Conservation (phyloP, 805 yeast species). For the Ogataea parapolymorpha region DNA sequence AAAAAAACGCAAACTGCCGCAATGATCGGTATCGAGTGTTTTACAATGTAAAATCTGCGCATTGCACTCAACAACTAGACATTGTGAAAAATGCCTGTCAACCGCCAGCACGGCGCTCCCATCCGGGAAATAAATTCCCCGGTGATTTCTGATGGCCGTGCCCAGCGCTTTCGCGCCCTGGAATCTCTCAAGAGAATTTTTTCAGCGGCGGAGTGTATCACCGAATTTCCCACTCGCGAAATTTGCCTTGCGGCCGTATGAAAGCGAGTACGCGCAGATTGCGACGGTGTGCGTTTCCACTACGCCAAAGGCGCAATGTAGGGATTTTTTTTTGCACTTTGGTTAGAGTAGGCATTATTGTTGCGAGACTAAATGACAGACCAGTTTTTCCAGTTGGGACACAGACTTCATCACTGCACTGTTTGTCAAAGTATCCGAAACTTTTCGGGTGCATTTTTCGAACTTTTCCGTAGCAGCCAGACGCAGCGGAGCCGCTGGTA, state of each 20-base stretch:
- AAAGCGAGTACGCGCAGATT: constrained; percentile 36
- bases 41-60: constrained; percentile 32
- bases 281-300: constrained; percentile 21
- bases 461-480: background rate
- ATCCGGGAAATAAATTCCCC: constrained; percentile 17
- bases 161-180: constrained; percentile 39
- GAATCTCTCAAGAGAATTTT: constrained; percentile 35
- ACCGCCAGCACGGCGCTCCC: constrained; percentile 40
- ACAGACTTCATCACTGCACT: background rate
- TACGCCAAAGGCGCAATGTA: constrained; percentile 17
- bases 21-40: constrained; percentile 42
- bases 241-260: constrained; percentile 25
- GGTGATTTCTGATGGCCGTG: constrained; percentile 35
- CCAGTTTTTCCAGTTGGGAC: background rate
- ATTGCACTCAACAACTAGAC: constrained; percentile 38
- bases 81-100: constrained; percentile 23
- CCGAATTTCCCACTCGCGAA: constrained; percentile 42
- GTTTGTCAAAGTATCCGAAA: background rate
- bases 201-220: constrained; percentile 31
- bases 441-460: background rate
- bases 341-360: background rate
- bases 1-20: constrained; percentile 22
- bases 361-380: background rate
- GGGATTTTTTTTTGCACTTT: constrained; percentile 1
- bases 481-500: background rate